Evolutionary conservation across 352 stramenopile genomes (phyloP).

Genomic region (Saprolegnia parasitica): DNA sequence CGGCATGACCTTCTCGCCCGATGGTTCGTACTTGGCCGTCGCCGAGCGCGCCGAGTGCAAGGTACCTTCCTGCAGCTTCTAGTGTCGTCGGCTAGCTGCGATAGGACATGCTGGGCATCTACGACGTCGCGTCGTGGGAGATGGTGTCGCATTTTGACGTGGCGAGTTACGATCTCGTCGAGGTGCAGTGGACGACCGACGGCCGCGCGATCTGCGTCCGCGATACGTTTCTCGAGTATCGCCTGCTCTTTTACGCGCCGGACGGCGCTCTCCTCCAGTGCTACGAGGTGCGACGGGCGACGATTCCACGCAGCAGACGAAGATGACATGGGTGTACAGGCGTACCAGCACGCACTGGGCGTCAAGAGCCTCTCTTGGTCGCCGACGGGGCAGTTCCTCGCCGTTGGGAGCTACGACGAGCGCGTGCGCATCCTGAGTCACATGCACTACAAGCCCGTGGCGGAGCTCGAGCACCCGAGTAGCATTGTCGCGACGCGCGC

Average conservation of each 20-base stretch:
- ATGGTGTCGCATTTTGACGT: conserved; percentile 60
- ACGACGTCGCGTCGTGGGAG: conserved; percentile 71
- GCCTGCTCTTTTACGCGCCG: conserved; percentile 62
- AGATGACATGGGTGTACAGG: conserved; percentile 32
- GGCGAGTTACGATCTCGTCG: conserved; percentile 75
- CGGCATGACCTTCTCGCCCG: conserved; percentile 58
- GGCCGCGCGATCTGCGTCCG: conserved; percentile 63
- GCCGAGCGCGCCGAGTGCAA: conserved; percentile 75
- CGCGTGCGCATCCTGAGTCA: conserved; percentile 69
- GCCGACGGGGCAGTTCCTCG: conserved; percentile 67
- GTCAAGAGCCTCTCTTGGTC: conserved; percentile 75
- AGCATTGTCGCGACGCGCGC: neutral
- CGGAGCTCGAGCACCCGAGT: conserved; percentile 55
- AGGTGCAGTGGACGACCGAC: conserved; percentile 64
- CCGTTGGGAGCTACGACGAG: conserved; percentile 73
- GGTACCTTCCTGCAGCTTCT: conserved; percentile 31
- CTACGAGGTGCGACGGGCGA: conserved; percentile 48
- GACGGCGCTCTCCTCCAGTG: conserved; percentile 58
- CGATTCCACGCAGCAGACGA: neutral
- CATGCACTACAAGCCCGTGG: conserved; percentile 70
- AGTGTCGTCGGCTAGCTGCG: neutral
- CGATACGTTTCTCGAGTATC: conserved; percentile 70
- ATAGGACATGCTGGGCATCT: conserved; percentile 72
- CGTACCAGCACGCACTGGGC: conserved; percentile 73
- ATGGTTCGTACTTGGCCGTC: conserved; percentile 56